Evolutionary conservation across 1,284 basidiomycete species (phyloP), one percentile per base, ranked within the genome.

Genomic region (Cutaneotrichosporon sp.): DNA sequence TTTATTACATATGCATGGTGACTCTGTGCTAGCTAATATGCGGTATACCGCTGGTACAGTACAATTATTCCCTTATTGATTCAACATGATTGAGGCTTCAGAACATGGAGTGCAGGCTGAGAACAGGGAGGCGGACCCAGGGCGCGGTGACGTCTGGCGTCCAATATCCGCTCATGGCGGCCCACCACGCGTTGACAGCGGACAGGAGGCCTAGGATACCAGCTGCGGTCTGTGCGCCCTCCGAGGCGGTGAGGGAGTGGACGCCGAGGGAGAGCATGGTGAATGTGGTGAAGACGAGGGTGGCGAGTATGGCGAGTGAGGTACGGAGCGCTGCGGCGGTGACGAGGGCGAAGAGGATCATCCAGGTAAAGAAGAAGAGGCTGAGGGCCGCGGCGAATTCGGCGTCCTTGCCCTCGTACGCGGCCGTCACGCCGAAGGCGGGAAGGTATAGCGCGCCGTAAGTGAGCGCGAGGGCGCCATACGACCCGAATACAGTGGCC

Each of bases 401-500:
- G 4, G 55, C 48, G 36, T 17, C 50, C n/a, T 18, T 18, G 51
- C 48, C 51, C 4, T 21, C 53, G 51, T 45, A 57, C 17, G 48
- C 51, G 7, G 33, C 40, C 4, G 44, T 20, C 7, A 54, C 22
- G 14, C 45, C 55, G 13, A 57, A 45, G 15, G 23, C 21, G 1
- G 51, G 51, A 5, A 48, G 36, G 45, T 35, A 57, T 40, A 57
- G 38, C 34, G 39, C 36, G n/a, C 40, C 30, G 52, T 53, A 57
- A 4, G 44, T 46, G 21, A 42, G 43, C 48, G 30, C 34, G 41
- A 57, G 53, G 30, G 51, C 55, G 20, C 55, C 55, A 39, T 49
- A 57, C 20, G 44, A 34, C 45, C 50, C 42, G 33, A 57, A 57
- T 36, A 57, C 48, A 36, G 55, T 57, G 4, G 55, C 55, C 26